Conservation (phyloP, 768 basidiomycete genomes). For the Fomitopsis pulvina region DNA sequence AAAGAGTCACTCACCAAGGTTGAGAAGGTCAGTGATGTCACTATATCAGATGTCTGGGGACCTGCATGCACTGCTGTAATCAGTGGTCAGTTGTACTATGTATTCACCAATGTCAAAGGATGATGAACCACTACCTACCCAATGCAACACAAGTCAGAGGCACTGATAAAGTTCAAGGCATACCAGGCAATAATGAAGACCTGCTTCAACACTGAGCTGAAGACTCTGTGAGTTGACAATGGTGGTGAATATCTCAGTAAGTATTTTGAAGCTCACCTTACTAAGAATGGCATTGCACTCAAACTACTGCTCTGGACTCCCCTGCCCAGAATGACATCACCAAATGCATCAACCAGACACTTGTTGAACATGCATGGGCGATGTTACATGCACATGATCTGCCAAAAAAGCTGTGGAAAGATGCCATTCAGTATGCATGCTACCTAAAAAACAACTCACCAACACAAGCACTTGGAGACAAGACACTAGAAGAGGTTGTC, state of each 20-base stretch:
- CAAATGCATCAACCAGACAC: conserved; percentile 19
- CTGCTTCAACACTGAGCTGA: conserved; percentile 2
- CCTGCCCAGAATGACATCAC: too few species aligned
- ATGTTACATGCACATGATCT: conserved; percentile 14
- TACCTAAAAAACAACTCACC: conserved; percentile 18
- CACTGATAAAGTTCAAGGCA: not conserved
- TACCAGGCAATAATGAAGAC: conserved; percentile 3
- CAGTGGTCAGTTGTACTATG: conserved; percentile 13
- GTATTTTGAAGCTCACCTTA: conserved; percentile 3
- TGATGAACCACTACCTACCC: conserved; percentile 1
- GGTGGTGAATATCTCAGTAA: conserved; percentile 19
- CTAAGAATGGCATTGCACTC: conserved; percentile 12
- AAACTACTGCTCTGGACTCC: conserved; percentile 16
- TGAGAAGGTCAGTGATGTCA: conserved; percentile 2
- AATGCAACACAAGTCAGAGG: conserved; percentile 4
- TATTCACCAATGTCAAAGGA: conserved; percentile 16
- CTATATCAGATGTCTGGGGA: conserved; percentile 15
- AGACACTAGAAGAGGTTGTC: conserved; percentile 19
- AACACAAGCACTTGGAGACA: conserved; percentile 7
- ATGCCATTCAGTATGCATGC: too few species aligned
- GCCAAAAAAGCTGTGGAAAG: conserved; percentile 16
- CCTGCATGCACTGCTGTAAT: conserved; percentile 5
- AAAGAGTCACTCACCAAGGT: conserved; percentile 3
- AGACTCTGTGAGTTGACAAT: conserved; percentile 17
- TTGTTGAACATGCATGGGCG: conserved; percentile 10